These are phyloP conservation scores for Quercus glauca DNA, from an alignment of 306 rosid species.

Conservation along the genomic window DNA sequence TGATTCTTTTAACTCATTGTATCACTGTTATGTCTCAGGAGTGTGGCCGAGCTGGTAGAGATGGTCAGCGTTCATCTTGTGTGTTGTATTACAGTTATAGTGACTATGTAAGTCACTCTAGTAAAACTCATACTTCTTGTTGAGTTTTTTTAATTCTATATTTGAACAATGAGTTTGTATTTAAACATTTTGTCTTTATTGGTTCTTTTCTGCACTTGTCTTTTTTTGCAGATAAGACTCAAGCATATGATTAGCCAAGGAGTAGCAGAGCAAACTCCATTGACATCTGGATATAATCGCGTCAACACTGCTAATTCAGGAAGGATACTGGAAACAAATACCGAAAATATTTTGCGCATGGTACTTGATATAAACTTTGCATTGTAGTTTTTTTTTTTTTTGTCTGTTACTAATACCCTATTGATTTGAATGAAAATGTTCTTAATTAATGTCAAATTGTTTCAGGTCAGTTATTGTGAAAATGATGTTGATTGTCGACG, in stretches of 20 bases:
- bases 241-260: slow-evolving; percentile 92
- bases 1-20: slow-evolving; percentile 28
- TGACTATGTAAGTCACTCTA: slow-evolving; percentile 68
- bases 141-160: slow-evolving; percentile 12
- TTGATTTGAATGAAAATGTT: not conserved
- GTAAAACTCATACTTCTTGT: slow-evolving; percentile 4
- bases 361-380: slow-evolving; percentile 35
- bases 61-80: slow-evolving; percentile 90
- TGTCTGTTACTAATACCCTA: not conserved
- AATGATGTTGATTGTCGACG: slow-evolving; percentile 92
- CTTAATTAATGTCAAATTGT: slow-evolving; percentile 27
- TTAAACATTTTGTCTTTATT: not conserved
- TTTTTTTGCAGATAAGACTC: slow-evolving; percentile 68
- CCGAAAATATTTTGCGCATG: slow-evolving; percentile 88
- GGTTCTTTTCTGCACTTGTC: slow-evolving; percentile 12
- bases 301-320: slow-evolving; percentile 59
- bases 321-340: slow-evolving; percentile 80
- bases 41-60: slow-evolving; percentile 99
- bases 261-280: slow-evolving; percentile 60
- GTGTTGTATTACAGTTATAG: slow-evolving; percentile 84
- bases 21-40: slow-evolving; percentile 53
- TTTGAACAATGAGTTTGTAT: slow-evolving; percentile 2
- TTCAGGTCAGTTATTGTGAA: slow-evolving; percentile 93
- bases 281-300: slow-evolving; percentile 58
- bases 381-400: slow-evolving; percentile 4